Conservation (phyloP, 192 early-diverging fungal genomes). For the Diversispora epigaea region DNA sequence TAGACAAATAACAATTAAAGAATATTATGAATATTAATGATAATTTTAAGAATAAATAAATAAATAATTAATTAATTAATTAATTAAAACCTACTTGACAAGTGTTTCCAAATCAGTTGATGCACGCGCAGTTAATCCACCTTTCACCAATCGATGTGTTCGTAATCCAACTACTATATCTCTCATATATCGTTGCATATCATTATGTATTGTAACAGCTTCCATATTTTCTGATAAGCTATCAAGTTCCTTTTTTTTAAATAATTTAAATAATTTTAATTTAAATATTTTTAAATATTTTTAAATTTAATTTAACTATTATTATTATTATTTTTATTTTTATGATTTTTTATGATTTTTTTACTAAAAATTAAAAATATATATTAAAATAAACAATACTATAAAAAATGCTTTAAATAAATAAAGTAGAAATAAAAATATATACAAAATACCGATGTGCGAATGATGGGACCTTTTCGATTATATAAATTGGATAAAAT, state of each 20-base stretch:
- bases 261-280: no score
- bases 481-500: not conserved
- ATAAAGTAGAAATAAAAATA: not conserved
- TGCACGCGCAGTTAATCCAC: slow-evolving; percentile 54
- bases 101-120: slow-evolving; percentile 52
- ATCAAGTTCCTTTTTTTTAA: slow-evolving; percentile 46
- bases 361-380: not conserved
- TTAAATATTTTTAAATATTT: no score
- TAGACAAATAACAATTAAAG: slow-evolving; percentile 8
- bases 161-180: slow-evolving; percentile 61
- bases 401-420: not conserved
- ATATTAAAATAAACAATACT: not conserved
- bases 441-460: not conserved
- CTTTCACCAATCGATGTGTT: slow-evolving; percentile 53
- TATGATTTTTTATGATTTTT: no score
- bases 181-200: slow-evolving; percentile 55
- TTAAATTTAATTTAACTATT: no score
- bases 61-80: not conserved
- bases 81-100: slow-evolving; percentile 42
- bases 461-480: not conserved
- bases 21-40: not conserved
- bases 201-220: slow-evolving; percentile 49
- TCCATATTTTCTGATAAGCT: slow-evolving; percentile 44
- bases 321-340: no score
- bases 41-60: not conserved